Evolutionary conservation across 2,329 filamentous ascomycete genomes (phyloP), one percentile per base, ranked within the genome.

Genomic region (Xylariaceae sp.): DNA sequence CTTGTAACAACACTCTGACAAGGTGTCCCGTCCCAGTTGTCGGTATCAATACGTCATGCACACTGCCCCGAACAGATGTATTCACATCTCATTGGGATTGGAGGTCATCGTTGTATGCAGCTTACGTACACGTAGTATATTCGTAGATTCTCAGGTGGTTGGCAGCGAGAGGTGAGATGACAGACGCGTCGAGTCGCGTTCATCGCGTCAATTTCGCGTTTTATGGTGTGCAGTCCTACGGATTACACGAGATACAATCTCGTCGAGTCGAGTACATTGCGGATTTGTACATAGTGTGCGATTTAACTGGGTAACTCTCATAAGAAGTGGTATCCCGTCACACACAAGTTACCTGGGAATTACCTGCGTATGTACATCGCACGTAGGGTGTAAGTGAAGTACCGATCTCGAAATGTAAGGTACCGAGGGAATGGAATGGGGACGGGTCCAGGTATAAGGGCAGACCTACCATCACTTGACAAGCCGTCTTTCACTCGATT

Each of bases 141-240:
- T 30, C 23, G 23, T 30, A 4, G 23, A 30, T 30, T 30, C 44
- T 50, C 9, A 4, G 47, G 5, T 23, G 47, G 17, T 17, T 6
- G 10, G 17, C 18, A 18, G 23, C 34, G 51, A 30, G 51, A 37
- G 9, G 37, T 10, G 37, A 42, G 8, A 23, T 8, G 23, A 34
- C 55, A 37, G 9, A 67, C 68, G 67, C 67, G 68, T 64, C 56
- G 37, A 59, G 51, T 62, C 68, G 68, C 63, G 68, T 67, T 60
- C 63, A 30, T 60, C 67, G 67, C 63, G 68, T 67, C 61, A 64
- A 18, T 60, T 62, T 70, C 68, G 68, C 63, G 68, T 69, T 60
- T 54, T 51, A 8, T 5, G 10, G 4, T 49, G 6, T 47, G 37
- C 11, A 42, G 11, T 42, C 8, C 37, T 42, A 42, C 37, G 37